Conservation (phyloP, 306 rosid species). For the Vachellia collinsii region DNA sequence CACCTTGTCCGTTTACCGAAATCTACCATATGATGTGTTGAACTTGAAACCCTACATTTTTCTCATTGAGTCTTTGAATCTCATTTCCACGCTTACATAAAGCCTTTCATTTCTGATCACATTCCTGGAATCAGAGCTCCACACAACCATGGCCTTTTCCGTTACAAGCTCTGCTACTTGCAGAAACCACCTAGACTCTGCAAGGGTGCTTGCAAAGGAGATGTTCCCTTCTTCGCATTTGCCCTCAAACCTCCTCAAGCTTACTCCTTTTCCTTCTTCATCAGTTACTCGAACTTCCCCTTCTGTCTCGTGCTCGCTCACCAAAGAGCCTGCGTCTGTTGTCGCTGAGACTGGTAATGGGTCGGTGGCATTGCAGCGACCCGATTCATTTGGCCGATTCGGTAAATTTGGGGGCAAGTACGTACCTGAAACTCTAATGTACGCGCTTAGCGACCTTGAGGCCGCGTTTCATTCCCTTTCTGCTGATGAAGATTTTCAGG, state of each 20-base stretch:
- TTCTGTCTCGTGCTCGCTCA: constrained; percentile 56
- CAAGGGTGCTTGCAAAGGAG: constrained; percentile 31
- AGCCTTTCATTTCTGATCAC: not conserved
- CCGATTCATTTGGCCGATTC: constrained; percentile 90
- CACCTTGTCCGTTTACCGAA: not conserved
- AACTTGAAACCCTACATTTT: not conserved
- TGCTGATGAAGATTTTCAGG: constrained; percentile 77
- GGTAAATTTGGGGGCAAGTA: constrained; percentile 93
- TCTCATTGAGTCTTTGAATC: not conserved
- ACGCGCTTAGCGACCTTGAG: constrained; percentile 88
- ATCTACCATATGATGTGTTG: not conserved
- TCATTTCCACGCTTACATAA: not conserved
- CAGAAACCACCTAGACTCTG: constrained; percentile 35
- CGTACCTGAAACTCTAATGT: constrained; percentile 94
- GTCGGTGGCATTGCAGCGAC: constrained; percentile 50
- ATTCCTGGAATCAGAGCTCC: not conserved
- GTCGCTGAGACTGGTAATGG: constrained; percentile 36
- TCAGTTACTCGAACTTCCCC: not conserved
- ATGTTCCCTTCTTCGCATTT: constrained; percentile 47
- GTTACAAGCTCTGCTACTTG: constrained; percentile 30
- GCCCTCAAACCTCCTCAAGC: constrained; percentile 39
- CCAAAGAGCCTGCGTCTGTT: constrained; percentile 47
- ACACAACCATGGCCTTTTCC: constrained; percentile 43
- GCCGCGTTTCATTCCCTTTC: constrained; percentile 73
- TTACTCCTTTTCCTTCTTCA: constrained; percentile 42